Percentiles rank a stretch among this genome's conserved stretches.
phyloP scores from a whole-genome alignment of 2,329 filamentous ascomycete genomes.

The Colletotrichum scovillei region DNA sequence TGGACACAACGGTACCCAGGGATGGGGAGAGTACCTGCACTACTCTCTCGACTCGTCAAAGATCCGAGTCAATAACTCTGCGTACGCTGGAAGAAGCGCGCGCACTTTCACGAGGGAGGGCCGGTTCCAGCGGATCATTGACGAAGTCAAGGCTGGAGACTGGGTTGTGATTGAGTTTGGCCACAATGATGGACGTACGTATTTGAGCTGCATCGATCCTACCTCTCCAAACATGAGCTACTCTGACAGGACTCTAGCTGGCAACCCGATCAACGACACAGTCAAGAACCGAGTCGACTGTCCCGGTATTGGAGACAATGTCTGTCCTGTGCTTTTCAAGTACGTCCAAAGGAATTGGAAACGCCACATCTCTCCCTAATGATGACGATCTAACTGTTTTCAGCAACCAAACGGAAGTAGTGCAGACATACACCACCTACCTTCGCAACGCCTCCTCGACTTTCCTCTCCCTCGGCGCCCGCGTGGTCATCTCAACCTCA shows the following conservation, averaged over 20 bases:
- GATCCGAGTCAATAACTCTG: constrained; percentile 66
- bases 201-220: neutral
- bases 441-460: constrained; percentile 65
- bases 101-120: constrained; percentile 75
- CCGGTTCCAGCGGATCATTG: constrained; percentile 68
- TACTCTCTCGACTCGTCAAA: constrained; percentile 51
- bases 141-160: constrained; percentile 65
- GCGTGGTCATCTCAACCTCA: constrained; percentile 67
- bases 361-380: accelerated
- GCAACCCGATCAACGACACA: constrained; percentile 46
- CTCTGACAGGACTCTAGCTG: neutral
- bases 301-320: constrained; percentile 63
- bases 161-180: constrained; percentile 79
- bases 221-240: too few species aligned
- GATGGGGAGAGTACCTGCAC: constrained; percentile 73
- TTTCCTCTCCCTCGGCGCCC: constrained; percentile 67
- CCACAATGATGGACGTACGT: constrained; percentile 73
- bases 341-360: accelerated
- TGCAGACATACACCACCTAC: constrained; percentile 72
- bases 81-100: constrained; percentile 74
- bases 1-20: constrained; percentile 58
- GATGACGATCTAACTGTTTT: neutral
- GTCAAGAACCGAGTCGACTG: constrained; percentile 74
- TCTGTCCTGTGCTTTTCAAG: constrained; percentile 61
- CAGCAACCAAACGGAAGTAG: constrained; percentile 54